Base-by-base conservation (phyloP, 352 stramenopile species). In the Phytophthora cryptogea region DNA sequence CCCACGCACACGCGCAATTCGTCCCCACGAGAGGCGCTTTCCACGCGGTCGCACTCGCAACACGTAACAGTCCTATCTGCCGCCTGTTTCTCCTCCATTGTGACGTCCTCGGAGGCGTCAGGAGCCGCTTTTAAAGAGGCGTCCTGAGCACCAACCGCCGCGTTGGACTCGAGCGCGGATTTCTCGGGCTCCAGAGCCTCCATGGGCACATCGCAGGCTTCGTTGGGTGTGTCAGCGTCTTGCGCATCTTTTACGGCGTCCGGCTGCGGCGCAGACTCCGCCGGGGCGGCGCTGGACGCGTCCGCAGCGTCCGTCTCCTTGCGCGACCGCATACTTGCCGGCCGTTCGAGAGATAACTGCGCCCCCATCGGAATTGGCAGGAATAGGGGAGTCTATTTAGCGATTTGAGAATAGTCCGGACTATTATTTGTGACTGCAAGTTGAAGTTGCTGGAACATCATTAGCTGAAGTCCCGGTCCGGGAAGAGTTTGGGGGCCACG, bases 401-500 rank as follows among this genome's bases (percentile, higher is more conserved):
- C 14, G 39, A 44, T 44, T 30, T 32, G 33, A 48, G 48, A 49
- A 58, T 64, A 39, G 47, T 64, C 48, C 40, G 10, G 43, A 63
- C 30, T 52, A 52, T 49, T 42, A 45, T 27, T 5, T 5, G 8
- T 17, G 37, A 43, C 16, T 11, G n/a, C 2, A 58, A 54, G 41
- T 61, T 62, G 59, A 62, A 66, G 51, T 49, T 16, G 9, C n/a
- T 45, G 17, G 9, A 10, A 32, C 23, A 10, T 31, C 37, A 13
- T 14, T 66, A 70, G 36, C 31, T 70, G 32, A 99, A 99, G 56
- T 98, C 95, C 31, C 96, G 75, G 53, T 97, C 75, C 0, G 96
- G 94, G 63, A 98, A 98, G n/a, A 99, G 49, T 54, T 86, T 90
- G 2, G 96, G 96, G 1, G 96, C 96, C 3, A 97, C 43, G 16